Conservation (phyloP, 2,329 filamentous ascomycete genomes). For the Curvularia eragrostidis region DNA sequence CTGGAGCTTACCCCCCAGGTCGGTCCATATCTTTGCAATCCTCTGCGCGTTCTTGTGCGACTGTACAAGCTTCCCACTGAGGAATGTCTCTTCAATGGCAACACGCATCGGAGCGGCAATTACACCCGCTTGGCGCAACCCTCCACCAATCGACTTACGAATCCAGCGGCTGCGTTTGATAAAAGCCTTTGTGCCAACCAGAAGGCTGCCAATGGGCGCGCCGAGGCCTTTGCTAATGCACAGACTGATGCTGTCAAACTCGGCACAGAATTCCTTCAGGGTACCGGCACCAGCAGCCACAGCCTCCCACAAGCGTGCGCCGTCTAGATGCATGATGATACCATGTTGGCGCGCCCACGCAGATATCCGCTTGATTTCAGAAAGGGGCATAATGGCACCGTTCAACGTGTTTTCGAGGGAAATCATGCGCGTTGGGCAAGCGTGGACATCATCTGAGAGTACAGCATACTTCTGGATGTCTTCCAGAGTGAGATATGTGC, state of each 20-base stretch:
- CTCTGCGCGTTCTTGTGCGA: conserved; percentile 69
- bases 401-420: conserved; percentile 85
- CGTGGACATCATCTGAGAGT: conserved; percentile 74
- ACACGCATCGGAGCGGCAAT: conserved; percentile 77
- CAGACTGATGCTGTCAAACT: conserved; percentile 76
- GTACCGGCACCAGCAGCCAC: conserved; percentile 72
- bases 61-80: conserved; percentile 66
- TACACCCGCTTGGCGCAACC: conserved; percentile 77
- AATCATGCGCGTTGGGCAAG: conserved; percentile 81
- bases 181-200: conserved; percentile 66
- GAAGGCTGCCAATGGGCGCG: conserved; percentile 78
- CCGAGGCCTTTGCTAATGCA: conserved; percentile 86
- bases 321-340: conserved; percentile 78
- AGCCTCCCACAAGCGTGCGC: conserved; percentile 82
- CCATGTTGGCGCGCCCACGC: conserved; percentile 68
- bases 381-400: conserved; percentile 78
- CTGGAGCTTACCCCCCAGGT: conserved; percentile 70
- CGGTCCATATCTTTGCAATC: conserved; percentile 71
- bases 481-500: conserved; percentile 74
- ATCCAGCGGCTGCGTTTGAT: conserved; percentile 76
- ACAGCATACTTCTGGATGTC: conserved; percentile 73
- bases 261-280: conserved; percentile 69
- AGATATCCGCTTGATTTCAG: conserved; percentile 72
- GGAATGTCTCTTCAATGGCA: conserved; percentile 80
- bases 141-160: conserved; percentile 81